Evolutionary conservation across 2,329 filamentous ascomycete genomes (phyloP).

Genomic region (Arthroderma sp.): DNA sequence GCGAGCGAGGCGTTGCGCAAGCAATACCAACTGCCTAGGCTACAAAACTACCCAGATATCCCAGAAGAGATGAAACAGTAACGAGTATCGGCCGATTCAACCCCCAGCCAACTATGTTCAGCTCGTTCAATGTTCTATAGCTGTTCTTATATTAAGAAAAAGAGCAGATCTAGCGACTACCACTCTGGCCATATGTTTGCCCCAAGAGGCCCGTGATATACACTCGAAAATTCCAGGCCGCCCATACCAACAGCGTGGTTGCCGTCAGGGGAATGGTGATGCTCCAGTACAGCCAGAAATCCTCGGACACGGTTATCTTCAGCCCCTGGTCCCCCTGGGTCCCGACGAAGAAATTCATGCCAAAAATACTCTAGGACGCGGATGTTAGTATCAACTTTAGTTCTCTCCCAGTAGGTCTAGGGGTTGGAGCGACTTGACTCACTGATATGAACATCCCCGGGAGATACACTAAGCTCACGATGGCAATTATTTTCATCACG

Average conservation of each 20-base stretch:
- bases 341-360: constrained; percentile 27
- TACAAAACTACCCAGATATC: too few relatives aligned
- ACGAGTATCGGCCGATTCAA: too few relatives aligned
- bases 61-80: too few relatives aligned
- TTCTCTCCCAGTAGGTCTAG: background rate
- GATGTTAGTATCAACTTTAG: background rate
- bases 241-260: background rate
- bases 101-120: too few relatives aligned
- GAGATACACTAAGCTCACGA: constrained; percentile 22
- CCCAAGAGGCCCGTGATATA: background rate
- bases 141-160: too few relatives aligned
- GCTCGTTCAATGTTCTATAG: too few relatives aligned
- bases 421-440: constrained; percentile 8
- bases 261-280: constrained; percentile 22
- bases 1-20: too few relatives aligned
- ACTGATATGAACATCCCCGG: constrained; percentile 24
- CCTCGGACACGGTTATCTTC: constrained; percentile 18
- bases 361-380: constrained; percentile 23
- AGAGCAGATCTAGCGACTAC: too few relatives aligned
- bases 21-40: too few relatives aligned
- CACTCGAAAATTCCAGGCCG: background rate
- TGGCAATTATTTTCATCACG: constrained; percentile 23
- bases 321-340: constrained; percentile 13
- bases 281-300: constrained; percentile 26
- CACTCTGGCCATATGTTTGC: background rate